Evolutionary conservation across 805 yeast genomes (phyloP).

Genomic region (Sporopachydermia lactativora): DNA sequence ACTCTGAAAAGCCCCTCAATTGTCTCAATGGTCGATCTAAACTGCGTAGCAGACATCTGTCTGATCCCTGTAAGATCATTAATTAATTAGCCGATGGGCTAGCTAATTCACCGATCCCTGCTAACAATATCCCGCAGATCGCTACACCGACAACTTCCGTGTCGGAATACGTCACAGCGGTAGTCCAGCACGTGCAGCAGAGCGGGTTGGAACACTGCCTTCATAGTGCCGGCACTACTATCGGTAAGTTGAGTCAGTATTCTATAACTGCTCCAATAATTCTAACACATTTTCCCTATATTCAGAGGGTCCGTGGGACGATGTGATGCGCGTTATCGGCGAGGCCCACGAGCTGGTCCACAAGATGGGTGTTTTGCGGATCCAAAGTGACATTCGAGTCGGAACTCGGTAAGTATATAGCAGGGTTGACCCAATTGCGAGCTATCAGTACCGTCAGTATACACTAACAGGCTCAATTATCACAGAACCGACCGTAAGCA

Average conservation of each 20-base stretch:
- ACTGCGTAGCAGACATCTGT: conserved; percentile 78
- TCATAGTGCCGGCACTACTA: conserved; percentile 89
- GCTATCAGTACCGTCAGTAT: no score
- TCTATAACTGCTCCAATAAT: no score
- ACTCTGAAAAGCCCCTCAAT: no score
- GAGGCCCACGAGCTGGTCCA: conserved; percentile 63
- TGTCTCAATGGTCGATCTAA: conserved; percentile 26
- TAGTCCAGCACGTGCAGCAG: conserved; percentile 47
- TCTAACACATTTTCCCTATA: background rate
- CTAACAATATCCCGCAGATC: conserved; percentile 26
- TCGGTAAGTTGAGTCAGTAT: no score
- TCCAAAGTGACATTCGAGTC: conserved; percentile 76
- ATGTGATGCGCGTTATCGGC: conserved; percentile 70
- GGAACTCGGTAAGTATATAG: conserved; percentile 54
- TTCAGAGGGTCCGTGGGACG: conserved; percentile 79
- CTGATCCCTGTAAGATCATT: conserved; percentile 54
- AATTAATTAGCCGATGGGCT: background rate
- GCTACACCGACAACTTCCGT: conserved; percentile 73
- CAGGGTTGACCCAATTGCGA: no score
- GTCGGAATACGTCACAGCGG: conserved; percentile 62
- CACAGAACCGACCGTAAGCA: conserved; percentile 63
- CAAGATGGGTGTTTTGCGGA: conserved; percentile 55
- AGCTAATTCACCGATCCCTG: conserved; percentile 1
- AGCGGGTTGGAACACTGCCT: conserved; percentile 53
- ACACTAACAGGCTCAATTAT: conserved; percentile 12